Base-by-base conservation (phyloP, 768 basidiomycete species). In the Boletales sp. region DNA sequence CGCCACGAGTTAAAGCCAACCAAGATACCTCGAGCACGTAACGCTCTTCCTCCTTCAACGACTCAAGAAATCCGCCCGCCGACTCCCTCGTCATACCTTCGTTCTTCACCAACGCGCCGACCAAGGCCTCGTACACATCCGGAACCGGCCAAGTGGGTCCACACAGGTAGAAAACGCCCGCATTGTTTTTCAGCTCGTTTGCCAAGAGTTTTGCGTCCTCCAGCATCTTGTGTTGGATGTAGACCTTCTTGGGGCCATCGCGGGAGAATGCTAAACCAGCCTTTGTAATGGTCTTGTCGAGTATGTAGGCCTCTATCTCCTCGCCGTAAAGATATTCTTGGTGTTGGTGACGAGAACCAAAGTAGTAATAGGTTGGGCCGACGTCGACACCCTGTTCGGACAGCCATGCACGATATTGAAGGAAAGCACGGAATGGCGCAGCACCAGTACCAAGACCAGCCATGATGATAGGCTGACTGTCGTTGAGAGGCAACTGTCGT, bases 101-200 rank as follows among this genome's bases (percentile, higher is more conserved):
- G 61, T 84, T 83, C 64, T 83, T 82, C 24, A 78, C 79, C 54
- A 97, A 72, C 3, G 92, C 88, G 17, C 82, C 82, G 18, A 94
- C 86, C 43, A 99, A 76, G 0, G 97, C 90, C 69, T 95, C 87
- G 61, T 90, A 95, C 6, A 99, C 93, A 62, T 98, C 97, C 2
- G 97, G 94, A 18, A 98, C 95, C n/a, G 97, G 97, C 95, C 94
- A 97, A 24, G 95, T 98, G 34, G 95, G 97, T 24, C 95, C 95
- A 67, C 97, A 97, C 40, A 99, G 76, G 70, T 97, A 98, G 74
- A 99, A 99, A 41, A 84, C 89, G 30, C 91, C 93, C 37, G 79
- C 61, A 53, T 84, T 79, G 49, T 83, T 75, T 59, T 84, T 74
- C 48, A 98, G 71, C 81, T 90, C 84, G 54, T 79, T 71, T 40